Conservation (phyloP, 768 basidiomycete species). For the Podaxis carcinomalis region DNA sequence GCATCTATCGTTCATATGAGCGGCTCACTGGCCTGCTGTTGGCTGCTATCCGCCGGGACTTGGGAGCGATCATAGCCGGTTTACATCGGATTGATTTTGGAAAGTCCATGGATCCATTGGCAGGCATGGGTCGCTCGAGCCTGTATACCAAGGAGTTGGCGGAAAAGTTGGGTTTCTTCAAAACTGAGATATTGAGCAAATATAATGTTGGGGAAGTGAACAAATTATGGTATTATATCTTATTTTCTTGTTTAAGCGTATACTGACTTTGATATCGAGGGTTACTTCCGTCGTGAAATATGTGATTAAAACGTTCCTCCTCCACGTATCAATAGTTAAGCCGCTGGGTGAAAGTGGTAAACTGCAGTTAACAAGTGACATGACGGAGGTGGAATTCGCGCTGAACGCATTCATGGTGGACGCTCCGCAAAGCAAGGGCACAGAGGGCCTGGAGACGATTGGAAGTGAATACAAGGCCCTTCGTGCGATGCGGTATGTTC, state of each 20-base stretch:
- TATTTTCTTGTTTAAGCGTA: conserved; percentile 1
- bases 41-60: conserved; percentile 72
- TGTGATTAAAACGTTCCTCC: conserved; percentile 80
- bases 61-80: conserved; percentile 72
- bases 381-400: conserved; percentile 95
- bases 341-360: conserved; percentile 92
- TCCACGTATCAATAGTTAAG: conserved; percentile 91
- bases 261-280: conserved; percentile 33
- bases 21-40: conserved; percentile 59
- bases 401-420: conserved; percentile 74
- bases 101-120: conserved; percentile 62
- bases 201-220: conserved; percentile 70
- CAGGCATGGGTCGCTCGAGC: conserved; percentile 65
- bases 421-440: conserved; percentile 48
- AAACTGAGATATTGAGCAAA: conserved; percentile 66
- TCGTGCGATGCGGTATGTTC: conserved; percentile 76
- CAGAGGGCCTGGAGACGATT: conserved; percentile 61
- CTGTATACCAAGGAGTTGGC: conserved; percentile 89
- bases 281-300: conserved; percentile 65
- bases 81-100: conserved; percentile 85
- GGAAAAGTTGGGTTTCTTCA: conserved; percentile 83
- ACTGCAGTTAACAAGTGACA: conserved; percentile 90
- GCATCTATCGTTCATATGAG: conserved; percentile 46
- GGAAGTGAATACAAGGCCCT: conserved; percentile 87
- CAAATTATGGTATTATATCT: conserved; percentile 58